Percentiles rank a stretch among this genome's conserved stretches.
These are phyloP conservation scores for Corylus avellana DNA, from an alignment of 306 rosid species.

Conservation along the genomic window DNA sequence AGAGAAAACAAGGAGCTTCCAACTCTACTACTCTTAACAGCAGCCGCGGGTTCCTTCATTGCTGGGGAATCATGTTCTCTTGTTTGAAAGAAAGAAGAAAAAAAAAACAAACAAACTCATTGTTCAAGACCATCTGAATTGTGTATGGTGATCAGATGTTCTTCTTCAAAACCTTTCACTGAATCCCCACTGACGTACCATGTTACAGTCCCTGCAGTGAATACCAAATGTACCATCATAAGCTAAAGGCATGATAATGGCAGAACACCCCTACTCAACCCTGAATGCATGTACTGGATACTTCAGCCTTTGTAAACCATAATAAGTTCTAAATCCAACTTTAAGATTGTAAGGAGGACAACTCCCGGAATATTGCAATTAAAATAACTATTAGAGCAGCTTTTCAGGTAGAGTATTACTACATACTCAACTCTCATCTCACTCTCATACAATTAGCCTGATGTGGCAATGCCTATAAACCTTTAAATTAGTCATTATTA, in stretches of 20 bases:
- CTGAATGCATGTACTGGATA: neutral
- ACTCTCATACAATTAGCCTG: too few relatives aligned
- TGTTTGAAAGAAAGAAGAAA: neutral
- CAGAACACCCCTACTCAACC: neutral
- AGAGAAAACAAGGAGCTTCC: constrained; percentile 25
- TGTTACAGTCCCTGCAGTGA: constrained; percentile 55
- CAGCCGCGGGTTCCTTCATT: constrained; percentile 17
- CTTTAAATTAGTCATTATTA: too few relatives aligned
- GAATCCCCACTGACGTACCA: constrained; percentile 69
- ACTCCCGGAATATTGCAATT: too few relatives aligned
- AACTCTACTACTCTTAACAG: constrained; percentile 26
- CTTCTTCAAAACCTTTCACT: constrained; percentile 65
- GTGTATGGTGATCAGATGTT: constrained; percentile 58
- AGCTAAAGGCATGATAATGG: neutral
- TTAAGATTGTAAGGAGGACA: neutral
- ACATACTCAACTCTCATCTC: too few relatives aligned
- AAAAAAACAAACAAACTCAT: constrained; percentile 21
- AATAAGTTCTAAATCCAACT: neutral
- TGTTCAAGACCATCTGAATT: constrained; percentile 53
- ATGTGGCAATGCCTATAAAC: too few relatives aligned
- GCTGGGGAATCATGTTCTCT: constrained; percentile 22
- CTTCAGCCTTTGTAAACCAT: neutral
- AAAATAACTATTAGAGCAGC: neutral
- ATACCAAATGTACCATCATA: constrained; percentile 5
- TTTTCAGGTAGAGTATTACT: neutral